A percentile compares a stretch with the other conserved stretches of the same genome.
These are phyloP conservation scores for Magnusiomyces magnusii DNA, from an alignment of 1,139 yeast species.

Conservation along the genomic window DNA sequence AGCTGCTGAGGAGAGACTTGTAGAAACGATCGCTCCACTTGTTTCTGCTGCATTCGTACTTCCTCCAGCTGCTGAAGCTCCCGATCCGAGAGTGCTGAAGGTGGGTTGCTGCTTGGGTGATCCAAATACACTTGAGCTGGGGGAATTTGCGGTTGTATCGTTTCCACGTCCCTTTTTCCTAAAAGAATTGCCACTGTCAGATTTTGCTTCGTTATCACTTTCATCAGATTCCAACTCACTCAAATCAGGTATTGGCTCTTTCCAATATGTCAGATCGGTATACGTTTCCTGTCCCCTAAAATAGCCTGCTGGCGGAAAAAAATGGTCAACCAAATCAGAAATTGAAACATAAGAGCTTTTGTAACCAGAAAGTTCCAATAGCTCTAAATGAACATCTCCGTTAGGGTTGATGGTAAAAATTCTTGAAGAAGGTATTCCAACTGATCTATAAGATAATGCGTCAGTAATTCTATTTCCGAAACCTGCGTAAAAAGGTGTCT, in stretches of 20 bases:
- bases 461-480: constrained; percentile 97
- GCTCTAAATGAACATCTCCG: constrained; percentile 97
- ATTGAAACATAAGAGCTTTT: constrained; percentile 81
- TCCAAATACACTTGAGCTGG: neutral
- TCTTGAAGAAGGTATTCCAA: constrained; percentile 88
- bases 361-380: constrained; percentile 88
- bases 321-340: constrained; percentile 93
- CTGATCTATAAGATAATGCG: constrained; percentile 90
- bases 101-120: neutral
- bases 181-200: constrained; percentile 18
- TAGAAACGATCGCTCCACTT: neutral
- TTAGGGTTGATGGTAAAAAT: constrained; percentile 95
- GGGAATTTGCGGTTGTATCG: constrained; percentile 1
- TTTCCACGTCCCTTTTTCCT: constrained; percentile 22
- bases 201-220: constrained; percentile 6
- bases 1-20: neutral
- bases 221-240: constrained; percentile 43
- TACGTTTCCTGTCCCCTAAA: constrained; percentile 42
- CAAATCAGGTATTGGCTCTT: constrained; percentile 65
- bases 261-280: constrained; percentile 80
- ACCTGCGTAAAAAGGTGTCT: constrained; percentile 91
- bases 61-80: neutral
- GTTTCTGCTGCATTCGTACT: neutral
- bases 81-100: neutral
- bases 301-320: constrained; percentile 66